Evolutionary conservation across 495 filamentous ascomycete species (phyloP).

Genomic region (Chaetomidium leptoderma): DNA sequence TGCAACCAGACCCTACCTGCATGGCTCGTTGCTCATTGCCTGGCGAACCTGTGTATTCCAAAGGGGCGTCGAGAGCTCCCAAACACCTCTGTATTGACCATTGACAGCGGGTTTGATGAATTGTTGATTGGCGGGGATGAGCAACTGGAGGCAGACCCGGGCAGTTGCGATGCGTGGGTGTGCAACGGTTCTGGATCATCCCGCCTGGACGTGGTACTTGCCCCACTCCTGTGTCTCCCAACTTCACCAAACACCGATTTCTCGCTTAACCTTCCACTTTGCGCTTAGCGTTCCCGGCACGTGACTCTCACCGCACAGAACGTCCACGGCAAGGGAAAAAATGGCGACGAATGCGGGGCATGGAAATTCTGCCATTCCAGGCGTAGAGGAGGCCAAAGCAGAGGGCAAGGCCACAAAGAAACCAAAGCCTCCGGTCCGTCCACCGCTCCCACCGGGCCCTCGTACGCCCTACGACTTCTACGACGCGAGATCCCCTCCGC

Average conservation of each 20-base stretch:
- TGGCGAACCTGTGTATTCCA: too few relatives aligned
- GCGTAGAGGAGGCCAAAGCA: constrained; percentile 15
- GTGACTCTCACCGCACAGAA: constrained; percentile 30
- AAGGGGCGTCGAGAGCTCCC: too few relatives aligned
- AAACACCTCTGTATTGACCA: too few relatives aligned
- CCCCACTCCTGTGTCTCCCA: constrained; percentile 15
- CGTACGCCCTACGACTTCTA: constrained; percentile 19
- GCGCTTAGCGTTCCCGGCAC: constrained; percentile 18
- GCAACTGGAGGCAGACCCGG: neutral
- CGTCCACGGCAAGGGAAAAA: constrained; percentile 21
- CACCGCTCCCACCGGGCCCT: constrained; percentile 17
- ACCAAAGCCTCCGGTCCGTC: constrained; percentile 19
- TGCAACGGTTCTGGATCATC: neutral
- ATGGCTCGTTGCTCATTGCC: too few relatives aligned
- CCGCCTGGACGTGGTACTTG: too few relatives aligned
- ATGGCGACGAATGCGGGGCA: constrained; percentile 33
- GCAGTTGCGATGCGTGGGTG: neutral
- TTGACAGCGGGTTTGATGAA: too few relatives aligned
- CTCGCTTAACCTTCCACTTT: constrained; percentile 15
- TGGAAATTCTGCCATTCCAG: constrained; percentile 24
- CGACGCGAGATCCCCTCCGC: constrained; percentile 23
- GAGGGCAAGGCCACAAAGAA: constrained; percentile 24
- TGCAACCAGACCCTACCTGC: too few relatives aligned
- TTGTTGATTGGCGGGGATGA: too few relatives aligned
- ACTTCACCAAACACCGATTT: neutral